phyloP scores from a whole-genome alignment of 2,329 filamentous ascomycete species.

The Lanzia echinophila region DNA sequence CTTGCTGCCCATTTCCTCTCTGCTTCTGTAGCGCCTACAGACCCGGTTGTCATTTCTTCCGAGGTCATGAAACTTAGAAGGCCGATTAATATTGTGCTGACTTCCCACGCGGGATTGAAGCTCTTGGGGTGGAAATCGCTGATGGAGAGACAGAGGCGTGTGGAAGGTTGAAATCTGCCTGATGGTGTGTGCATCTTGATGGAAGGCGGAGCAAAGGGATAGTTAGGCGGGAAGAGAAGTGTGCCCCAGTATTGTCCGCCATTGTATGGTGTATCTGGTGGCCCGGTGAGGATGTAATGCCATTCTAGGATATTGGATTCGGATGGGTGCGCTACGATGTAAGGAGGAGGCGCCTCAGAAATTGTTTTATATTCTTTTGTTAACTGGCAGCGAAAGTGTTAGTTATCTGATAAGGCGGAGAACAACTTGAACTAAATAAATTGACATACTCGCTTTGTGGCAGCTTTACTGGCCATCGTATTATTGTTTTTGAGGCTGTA shows the following conservation, averaged over 20 bases:
- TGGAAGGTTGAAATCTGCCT: conserved; percentile 89
- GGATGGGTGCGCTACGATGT: conserved; percentile 82
- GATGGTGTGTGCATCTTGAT: conserved; percentile 99
- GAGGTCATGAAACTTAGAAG: conserved; percentile 96
- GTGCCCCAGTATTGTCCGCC: conserved; percentile 98
- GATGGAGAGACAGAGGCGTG: conserved; percentile 88
- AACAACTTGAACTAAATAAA: neutral
- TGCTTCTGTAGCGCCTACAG: conserved; percentile 65
- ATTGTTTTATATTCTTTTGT: conserved; percentile 60
- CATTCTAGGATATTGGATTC: conserved; percentile 91
- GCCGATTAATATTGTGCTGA: conserved; percentile 91
- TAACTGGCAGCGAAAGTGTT: conserved; percentile 35
- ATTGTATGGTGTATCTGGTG: conserved; percentile 88
- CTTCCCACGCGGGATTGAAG: conserved; percentile 98
- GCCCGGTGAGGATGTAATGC: conserved; percentile 94
- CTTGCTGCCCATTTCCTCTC: conserved; percentile 75
- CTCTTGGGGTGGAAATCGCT: conserved; percentile 96
- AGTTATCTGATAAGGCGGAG: neutral
- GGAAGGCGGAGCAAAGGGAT: conserved; percentile 92
- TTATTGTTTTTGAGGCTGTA: conserved; percentile 14
- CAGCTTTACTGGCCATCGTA: conserved; percentile 64
- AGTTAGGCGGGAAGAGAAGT: conserved; percentile 89
- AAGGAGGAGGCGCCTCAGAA: conserved; percentile 73
- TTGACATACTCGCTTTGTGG: conserved; percentile 56
- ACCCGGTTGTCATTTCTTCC: conserved; percentile 97